Evolutionary conservation across 2,329 filamentous ascomycete genomes (phyloP).

Genomic region (Zelopaecilomyces penicillatus): DNA sequence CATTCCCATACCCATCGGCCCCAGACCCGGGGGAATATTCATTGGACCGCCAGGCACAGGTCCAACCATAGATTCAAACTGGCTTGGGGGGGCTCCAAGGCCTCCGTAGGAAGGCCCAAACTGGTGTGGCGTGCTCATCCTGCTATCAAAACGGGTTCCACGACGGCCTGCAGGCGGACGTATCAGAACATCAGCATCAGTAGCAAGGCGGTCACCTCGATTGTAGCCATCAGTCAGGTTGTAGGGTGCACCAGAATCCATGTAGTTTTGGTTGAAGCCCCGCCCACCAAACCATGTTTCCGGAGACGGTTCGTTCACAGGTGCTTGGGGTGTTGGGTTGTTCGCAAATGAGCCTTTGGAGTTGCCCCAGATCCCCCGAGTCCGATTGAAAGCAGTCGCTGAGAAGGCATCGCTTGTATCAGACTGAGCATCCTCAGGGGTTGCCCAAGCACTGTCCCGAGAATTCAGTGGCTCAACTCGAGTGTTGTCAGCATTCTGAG

Average conservation of each 20-base stretch:
- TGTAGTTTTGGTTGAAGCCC: conserved; percentile 28
- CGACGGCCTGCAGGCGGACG: conserved; percentile 37
- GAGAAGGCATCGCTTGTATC: conserved; percentile 49
- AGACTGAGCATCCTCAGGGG: conserved; percentile 46
- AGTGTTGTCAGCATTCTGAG: conserved; percentile 11
- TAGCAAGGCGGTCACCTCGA: conserved; percentile 37
- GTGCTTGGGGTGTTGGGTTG: conserved; percentile 24
- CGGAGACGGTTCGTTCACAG: conserved; percentile 28
- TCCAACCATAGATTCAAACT: conserved; percentile 28
- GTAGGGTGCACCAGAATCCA: conserved; percentile 31
- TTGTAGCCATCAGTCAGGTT: conserved; percentile 29
- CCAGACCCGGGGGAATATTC: conserved; percentile 25
- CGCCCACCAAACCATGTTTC: conserved; percentile 39
- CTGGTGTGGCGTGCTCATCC: conserved; percentile 29
- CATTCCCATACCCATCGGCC: conserved; percentile 32
- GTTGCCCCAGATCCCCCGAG: conserved; percentile 48
- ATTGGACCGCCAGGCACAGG: conserved; percentile 26
- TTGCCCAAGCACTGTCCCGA: conserved; percentile 42
- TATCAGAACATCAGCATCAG: conserved; percentile 40
- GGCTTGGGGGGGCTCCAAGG: conserved; percentile 19
- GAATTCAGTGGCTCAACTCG: conserved; percentile 14
- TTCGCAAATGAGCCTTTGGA: conserved; percentile 33
- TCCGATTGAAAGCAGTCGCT: conserved; percentile 41
- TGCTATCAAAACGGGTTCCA: conserved; percentile 37
- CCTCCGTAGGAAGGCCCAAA: conserved; percentile 26